A percentile compares a stretch with the other conserved stretches of the same genome.
phyloP scores from a whole-genome alignment of 2,329 filamentous ascomycete genomes.

The Trichothecium sympodiale region DNA sequence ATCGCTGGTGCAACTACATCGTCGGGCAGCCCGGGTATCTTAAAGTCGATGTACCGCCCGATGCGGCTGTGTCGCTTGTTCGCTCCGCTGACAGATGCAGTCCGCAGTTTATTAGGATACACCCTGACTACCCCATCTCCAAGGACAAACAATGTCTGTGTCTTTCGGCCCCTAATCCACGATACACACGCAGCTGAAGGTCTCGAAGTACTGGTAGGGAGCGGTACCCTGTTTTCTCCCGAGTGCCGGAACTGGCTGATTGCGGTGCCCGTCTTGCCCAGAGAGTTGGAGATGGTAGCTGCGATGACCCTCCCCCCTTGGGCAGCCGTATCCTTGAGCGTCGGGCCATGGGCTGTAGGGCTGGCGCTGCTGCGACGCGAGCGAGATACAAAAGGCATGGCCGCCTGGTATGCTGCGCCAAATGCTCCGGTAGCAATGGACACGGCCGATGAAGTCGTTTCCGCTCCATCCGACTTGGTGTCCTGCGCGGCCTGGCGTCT shows the following conservation, averaged over 20 bases:
- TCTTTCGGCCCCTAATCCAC: conserved; percentile 53
- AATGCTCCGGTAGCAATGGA: conserved; percentile 61
- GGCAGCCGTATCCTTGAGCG: conserved; percentile 49
- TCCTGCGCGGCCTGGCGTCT: conserved; percentile 34
- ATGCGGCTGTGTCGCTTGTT: conserved; percentile 42
- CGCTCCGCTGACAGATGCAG: conserved; percentile 8
- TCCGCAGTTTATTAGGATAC: conserved; percentile 48
- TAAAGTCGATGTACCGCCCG: conserved; percentile 54
- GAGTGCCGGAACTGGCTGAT: conserved; percentile 63
- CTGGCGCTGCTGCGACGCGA: conserved; percentile 39
- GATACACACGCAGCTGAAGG: conserved; percentile 50
- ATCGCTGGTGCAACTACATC: conserved; percentile 45
- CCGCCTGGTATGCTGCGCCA: conserved; percentile 58
- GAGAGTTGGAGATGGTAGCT: conserved; percentile 61
- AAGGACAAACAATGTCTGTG: conserved; percentile 52
- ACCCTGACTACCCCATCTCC: conserved; percentile 56
- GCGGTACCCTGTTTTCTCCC: conserved; percentile 62
- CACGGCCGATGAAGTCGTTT: conserved; percentile 43
- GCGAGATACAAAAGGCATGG: conserved; percentile 46
- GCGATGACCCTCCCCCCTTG: conserved; percentile 64
- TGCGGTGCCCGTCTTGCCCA: conserved; percentile 60
- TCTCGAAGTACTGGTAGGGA: conserved; percentile 44
- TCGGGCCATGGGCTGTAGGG: conserved; percentile 21
- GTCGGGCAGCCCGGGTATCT: conserved; percentile 51
- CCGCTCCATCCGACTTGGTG: conserved; percentile 33